Evolutionary conservation across 352 stramenopile genomes (phyloP), one percentile per base, ranked within the genome.

Genomic region (Plasmopara halstedii): DNA sequence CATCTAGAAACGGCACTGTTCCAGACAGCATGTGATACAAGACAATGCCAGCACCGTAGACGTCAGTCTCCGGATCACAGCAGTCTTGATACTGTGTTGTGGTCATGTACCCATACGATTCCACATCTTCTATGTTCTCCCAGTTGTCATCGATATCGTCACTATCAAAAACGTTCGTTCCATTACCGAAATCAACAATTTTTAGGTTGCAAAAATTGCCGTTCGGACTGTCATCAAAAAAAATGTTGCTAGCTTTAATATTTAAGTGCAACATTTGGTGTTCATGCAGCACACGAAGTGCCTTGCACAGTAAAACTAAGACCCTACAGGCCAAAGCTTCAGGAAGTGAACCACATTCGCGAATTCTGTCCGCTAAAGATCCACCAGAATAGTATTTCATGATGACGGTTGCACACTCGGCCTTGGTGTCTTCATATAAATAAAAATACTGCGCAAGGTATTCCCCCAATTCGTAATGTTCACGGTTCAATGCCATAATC

Each of bases 181-280:
- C 71, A 52, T 65, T 82, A 11, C 74, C 74, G 53, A 86, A 86
- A 49, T 83, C 74, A 39, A 83, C 62, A 41, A 86, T 67, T 51
- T 86, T 86, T 25, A 86, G 48, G 35, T 77, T 74, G 14, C 45
- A 42, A 35, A 83, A 81, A 31, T 49, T 56, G 23, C 47, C 47
- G 3, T 44, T 43, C 19, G 45, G 50, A 20, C 65, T 53, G 7
- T 58, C 50, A 45, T 86, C 74, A 21, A 86, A 86, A 9, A 86
- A 42, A 33, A 84, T 70, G 46, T 86, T 86, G 27, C 53, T 64
- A 3, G 71, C 67, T 50, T 83, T 86, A 33, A 86, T 58, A 48
- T 86, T 71, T 41, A 86, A 45, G 36, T 84, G 74, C 21, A 86
- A 50, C 15, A 86, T 62, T 21, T 56, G 26, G 38, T 83, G 50